phyloP scores from a whole-genome alignment of 257 asterid species.

The Primulina tabacum region DNA sequence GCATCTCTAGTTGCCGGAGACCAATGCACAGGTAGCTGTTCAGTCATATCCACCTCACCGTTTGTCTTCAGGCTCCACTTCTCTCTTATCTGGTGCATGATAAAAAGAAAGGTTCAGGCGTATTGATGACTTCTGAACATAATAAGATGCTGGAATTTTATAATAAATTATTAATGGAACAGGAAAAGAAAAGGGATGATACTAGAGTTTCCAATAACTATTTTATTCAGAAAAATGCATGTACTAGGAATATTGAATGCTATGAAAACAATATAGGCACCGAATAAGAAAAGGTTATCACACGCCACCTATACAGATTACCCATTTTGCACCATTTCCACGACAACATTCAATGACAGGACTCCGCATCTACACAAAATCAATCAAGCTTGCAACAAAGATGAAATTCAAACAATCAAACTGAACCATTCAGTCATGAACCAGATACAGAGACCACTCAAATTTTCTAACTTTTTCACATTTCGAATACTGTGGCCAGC shows the following conservation, averaged over 20 bases:
- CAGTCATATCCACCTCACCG: slow-evolving; percentile 5
- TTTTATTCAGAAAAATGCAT: not conserved
- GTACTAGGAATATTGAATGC: not conserved
- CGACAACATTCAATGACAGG: too few species aligned
- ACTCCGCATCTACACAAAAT: too few species aligned
- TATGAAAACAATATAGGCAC: not conserved
- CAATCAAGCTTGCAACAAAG: too few species aligned
- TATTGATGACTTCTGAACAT: not conserved
- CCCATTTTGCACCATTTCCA: too few species aligned
- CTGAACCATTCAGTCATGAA: too few species aligned
- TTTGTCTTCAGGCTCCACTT: slow-evolving; percentile 27
- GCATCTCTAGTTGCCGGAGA: slow-evolving; percentile 23
- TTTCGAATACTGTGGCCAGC: too few species aligned
- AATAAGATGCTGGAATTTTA: not conserved
- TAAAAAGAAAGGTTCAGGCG: too few species aligned
- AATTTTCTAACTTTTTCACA: too few species aligned
- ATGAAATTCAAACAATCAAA: too few species aligned
- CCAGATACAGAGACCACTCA: too few species aligned
- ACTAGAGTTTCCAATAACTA: not conserved
- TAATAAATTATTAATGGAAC: not conserved
- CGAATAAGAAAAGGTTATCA: too few species aligned
- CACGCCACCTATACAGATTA: too few species aligned
- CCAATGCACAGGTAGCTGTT: slow-evolving; percentile 20
- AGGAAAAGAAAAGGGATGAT: not conserved
- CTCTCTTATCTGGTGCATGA: not conserved